Evolutionary conservation across 805 yeast species (phyloP), one percentile per base, ranked within the genome.

Genomic region (Komagataella phaffii): DNA sequence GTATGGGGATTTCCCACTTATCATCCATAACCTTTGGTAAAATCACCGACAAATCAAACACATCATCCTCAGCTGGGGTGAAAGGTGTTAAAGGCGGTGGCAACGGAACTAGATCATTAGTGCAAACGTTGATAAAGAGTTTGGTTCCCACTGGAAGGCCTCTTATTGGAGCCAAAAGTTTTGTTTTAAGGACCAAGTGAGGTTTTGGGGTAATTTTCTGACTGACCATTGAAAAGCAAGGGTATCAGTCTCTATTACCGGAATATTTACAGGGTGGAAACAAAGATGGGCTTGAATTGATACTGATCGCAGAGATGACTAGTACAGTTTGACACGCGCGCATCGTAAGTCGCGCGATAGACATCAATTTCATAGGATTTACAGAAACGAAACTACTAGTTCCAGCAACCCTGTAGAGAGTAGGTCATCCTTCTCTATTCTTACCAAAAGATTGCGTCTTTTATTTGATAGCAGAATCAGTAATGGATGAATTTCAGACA

Each of bases 1-100:
- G 75, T 2, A 90, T 79, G 1, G 96, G 96, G 1, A 88, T 83
- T 53, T 85, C 89, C 96, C 96, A 89, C 59, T 83, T 73, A 59
- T 81, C 81, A 44, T 78, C 79, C 65, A 81, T 77, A 19, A 85
- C 81, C 50, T 79, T 64, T 1, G 83, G 81, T 58, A 81, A 81
- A 2, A 87, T 79, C 2, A 69, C 63, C 44, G 69, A 73, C 3
- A 88, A 81, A 44, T 75, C 73, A 59, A 83, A 85, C 2, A 64
- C 64, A 2, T 52, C 57, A 10, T 52, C 53, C 3, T 44, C 23
- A 3, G 49, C 44, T 4, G 46, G 44, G 3, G 44, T 46, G 4
- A 51, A 44, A 5, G 52, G 53, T 4, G 17, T 49, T 47, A 19
- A 50, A 21, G 55, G 53, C 1, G 59, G 54, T 0, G 96, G 95